Base-by-base conservation (phyloP, 805 yeast species). In the Candida nanaspora region DNA sequence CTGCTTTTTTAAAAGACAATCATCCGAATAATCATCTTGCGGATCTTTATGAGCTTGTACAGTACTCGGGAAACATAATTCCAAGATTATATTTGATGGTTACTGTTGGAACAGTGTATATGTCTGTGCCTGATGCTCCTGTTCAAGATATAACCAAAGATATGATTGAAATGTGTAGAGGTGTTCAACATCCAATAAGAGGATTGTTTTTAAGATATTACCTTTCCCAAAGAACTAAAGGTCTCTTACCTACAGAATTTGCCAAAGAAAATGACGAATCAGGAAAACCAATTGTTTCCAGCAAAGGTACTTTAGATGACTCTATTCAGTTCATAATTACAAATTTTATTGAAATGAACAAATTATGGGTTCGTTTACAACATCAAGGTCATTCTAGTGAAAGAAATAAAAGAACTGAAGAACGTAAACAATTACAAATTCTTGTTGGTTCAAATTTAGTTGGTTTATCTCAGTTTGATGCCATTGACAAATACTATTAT, bases 91-190 rank as follows among this genome's bases (percentile, higher is more conserved):
- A 93, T 57, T 69, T 93, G 63, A 87, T 93, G 97, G 83, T 93
- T 33, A 91, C 95, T 2, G 91, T 93, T 14, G 98, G 98, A 8
- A 79, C 94, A 1, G 87, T 86, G 3, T 88, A 84, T 64, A 79
- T 91, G 82, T 67, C 83, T 7, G 70, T 80, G 9, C 74, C 81
- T 1, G 86, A 80, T 41, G 81, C 95, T 0, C 95, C 97, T 0
- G 72, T 78, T 28, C 76, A 76, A 53, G 98, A 88, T 48, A 82
- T 93, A 39, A 75, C 91, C 78, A 86, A 84, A 59, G 98, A 93
- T 57, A 83, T 93, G 95, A 82, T 91, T 53, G 98, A 93, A 61
- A 93, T 93, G 98, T 82, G 95, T 48, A 75, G 95, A 32, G 98
- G 97, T 14, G 95, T 91, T 2, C 98, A 93, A 61, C 91, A 87